phyloP scores from a whole-genome alignment of 2,329 filamentous ascomycete genomes.

The Dactylella cylindrospora region DNA sequence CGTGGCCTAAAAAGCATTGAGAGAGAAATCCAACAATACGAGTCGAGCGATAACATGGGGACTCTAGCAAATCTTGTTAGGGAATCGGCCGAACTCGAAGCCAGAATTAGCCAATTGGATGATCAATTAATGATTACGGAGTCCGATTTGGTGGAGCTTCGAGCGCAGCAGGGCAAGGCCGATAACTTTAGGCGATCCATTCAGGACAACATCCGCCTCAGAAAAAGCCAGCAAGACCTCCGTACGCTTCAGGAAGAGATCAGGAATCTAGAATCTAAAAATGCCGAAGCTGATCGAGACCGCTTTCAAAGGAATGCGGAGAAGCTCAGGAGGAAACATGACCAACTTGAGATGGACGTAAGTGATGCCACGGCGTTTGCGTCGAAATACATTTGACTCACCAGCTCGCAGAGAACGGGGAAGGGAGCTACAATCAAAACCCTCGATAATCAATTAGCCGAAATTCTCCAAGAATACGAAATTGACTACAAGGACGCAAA shows the following conservation, averaged over 20 bases:
- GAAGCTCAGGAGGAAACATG: slow-evolving; percentile 67
- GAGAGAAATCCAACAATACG: slow-evolving; percentile 75
- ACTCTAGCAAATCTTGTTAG: slow-evolving; percentile 26
- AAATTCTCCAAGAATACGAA: slow-evolving; percentile 76
- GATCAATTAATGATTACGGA: slow-evolving; percentile 3
- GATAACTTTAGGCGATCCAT: slow-evolving; percentile 85
- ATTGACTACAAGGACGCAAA: slow-evolving; percentile 83
- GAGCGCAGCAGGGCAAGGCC: slow-evolving; percentile 58
- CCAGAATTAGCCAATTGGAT: slow-evolving; percentile 16
- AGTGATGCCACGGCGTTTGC: slow-evolving; percentile 55
- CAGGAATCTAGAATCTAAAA: slow-evolving; percentile 70
- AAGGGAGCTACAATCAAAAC: slow-evolving; percentile 77
- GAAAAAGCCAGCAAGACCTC: slow-evolving; percentile 70
- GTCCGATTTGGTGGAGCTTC: slow-evolving; percentile 15
- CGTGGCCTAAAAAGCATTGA: slow-evolving; percentile 75
- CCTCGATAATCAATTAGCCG: slow-evolving; percentile 76
- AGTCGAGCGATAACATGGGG: slow-evolving; percentile 50
- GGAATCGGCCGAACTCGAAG: slow-evolving; percentile 33
- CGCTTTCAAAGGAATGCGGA: slow-evolving; percentile 70
- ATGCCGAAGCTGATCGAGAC: slow-evolving; percentile 79
- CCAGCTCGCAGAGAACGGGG: slow-evolving; percentile 45
- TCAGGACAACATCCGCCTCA: slow-evolving; percentile 81
- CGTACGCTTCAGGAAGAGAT: slow-evolving; percentile 70
- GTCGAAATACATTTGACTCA: too few species aligned
- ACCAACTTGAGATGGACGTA: slow-evolving; percentile 70